Conservation (phyloP, 345 rosid species). For the Citrus unshiu region DNA sequence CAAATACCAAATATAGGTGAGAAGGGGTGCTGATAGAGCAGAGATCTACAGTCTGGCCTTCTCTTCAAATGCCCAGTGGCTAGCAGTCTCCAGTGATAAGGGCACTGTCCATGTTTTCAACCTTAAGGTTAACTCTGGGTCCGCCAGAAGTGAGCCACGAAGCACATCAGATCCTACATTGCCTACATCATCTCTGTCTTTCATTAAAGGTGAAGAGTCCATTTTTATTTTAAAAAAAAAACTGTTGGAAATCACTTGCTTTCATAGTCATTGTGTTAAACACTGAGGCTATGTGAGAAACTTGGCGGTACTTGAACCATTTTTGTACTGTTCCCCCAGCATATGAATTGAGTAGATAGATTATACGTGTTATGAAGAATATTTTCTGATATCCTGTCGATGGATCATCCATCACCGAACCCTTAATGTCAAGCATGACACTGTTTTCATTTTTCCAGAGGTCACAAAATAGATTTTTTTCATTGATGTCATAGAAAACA, state of each 20-base stretch:
- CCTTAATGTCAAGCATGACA: background rate
- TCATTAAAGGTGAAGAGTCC: conserved; percentile 60
- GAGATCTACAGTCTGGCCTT: conserved; percentile 95
- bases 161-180: conserved; percentile 35
- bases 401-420: background rate
- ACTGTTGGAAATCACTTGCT: background rate
- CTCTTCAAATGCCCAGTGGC: conserved; percentile 80
- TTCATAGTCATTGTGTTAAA: background rate
- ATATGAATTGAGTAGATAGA: background rate
- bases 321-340: background rate
- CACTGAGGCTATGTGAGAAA: background rate
- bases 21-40: conserved; percentile 99
- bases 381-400: background rate
- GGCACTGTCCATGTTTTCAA: conserved; percentile 96
- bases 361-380: background rate
- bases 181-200: conserved; percentile 61
- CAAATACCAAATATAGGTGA: conserved; percentile 45
- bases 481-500: background rate
- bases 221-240: background rate
- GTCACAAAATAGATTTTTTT: background rate
- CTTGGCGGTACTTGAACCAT: background rate
- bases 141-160: conserved; percentile 46
- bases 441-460: background rate
- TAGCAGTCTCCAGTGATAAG: conserved; percentile 97
- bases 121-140: conserved; percentile 68